phyloP scores from a whole-genome alignment of 164 flowering plant species.

The Chloranthus sessilifolius region DNA sequence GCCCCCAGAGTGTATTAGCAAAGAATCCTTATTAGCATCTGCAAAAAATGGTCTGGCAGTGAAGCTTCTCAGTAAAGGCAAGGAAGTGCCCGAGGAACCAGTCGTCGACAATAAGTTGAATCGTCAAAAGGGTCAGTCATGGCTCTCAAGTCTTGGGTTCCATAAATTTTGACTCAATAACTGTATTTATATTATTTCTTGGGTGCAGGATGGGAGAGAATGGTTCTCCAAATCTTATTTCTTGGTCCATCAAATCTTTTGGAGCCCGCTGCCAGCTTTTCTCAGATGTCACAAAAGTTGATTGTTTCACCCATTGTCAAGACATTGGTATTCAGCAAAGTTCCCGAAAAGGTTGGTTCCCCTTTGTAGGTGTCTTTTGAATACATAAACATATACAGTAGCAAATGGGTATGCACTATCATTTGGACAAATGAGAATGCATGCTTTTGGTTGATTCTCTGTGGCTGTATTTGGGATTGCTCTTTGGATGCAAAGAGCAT shows the following conservation, averaged over 20 bases:
- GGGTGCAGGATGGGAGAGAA: constrained; percentile 92
- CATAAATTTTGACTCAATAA: no score
- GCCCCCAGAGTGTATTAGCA: constrained; percentile 89
- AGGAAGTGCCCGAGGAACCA: constrained; percentile 73
- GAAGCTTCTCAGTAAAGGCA: constrained; percentile 84
- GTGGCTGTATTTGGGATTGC: no score
- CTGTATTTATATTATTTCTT: no score
- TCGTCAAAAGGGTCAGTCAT: constrained; percentile 70
- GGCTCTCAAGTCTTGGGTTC: no score
- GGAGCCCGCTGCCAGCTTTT: constrained; percentile 83
- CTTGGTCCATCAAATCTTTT: constrained; percentile 94
- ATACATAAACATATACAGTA: no score
- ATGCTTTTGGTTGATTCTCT: no score
- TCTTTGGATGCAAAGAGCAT: no score
- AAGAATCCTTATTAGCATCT: constrained; percentile 72
- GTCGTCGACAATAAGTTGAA: constrained; percentile 69
- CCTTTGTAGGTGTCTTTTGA: no score
- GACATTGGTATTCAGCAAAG: constrained; percentile 96
- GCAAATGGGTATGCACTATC: no score
- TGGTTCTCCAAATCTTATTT: constrained; percentile 96
- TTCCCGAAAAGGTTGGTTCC: constrained; percentile 91
- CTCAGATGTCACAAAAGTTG: constrained; percentile 96
- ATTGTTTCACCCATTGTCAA: constrained; percentile 96
- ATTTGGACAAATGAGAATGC: no score
- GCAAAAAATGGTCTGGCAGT: constrained; percentile 96